Percentiles rank a stretch among this genome's conserved stretches.
These are phyloP conservation scores for Xylariaceae sp. DNA, from an alignment of 2,329 filamentous ascomycete species.

Conservation along the genomic window DNA sequence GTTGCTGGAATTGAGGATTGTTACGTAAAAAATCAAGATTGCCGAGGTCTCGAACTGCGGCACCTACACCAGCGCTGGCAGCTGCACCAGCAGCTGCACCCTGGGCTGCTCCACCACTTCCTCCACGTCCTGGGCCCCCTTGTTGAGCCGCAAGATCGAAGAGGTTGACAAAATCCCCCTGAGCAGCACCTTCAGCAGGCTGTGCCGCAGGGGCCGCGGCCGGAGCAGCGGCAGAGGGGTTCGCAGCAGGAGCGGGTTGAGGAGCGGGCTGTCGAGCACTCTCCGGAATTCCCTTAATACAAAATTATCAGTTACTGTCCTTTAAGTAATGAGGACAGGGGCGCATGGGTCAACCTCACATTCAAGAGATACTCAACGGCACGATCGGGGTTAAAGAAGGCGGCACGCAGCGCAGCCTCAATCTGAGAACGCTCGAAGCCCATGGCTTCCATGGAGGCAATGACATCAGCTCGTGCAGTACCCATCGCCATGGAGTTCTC, in stretches of 20 bases:
- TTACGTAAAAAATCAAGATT: constrained; percentile 91
- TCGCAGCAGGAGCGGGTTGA: constrained; percentile 32
- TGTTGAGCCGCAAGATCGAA: constrained; percentile 83
- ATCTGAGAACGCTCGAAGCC: constrained; percentile 86
- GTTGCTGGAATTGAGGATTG: constrained; percentile 96
- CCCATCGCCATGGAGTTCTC: constrained; percentile 85
- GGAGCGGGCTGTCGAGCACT: constrained; percentile 68
- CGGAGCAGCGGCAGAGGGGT: constrained; percentile 37
- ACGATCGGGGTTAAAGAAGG: constrained; percentile 94
- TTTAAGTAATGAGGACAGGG: background rate
- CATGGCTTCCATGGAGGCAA: constrained; percentile 95
- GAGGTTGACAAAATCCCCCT: constrained; percentile 66
- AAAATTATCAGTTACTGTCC: constrained; percentile 1
- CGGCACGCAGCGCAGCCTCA: constrained; percentile 89
- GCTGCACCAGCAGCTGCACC: constrained; percentile 19
- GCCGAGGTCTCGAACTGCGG: constrained; percentile 50
- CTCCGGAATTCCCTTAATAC: constrained; percentile 79
- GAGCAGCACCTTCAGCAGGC: constrained; percentile 36
- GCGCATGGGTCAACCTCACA: constrained; percentile 45
- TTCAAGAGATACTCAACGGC: constrained; percentile 93
- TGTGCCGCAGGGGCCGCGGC: constrained; percentile 39
- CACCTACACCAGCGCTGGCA: constrained; percentile 43
- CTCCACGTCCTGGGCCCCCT: constrained; percentile 48
- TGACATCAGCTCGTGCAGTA: constrained; percentile 70
- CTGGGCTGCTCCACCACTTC: constrained; percentile 38